Evolutionary conservation across 176 grass and related monocot species (phyloP).

Genomic region (Saccharum officinarum): DNA sequence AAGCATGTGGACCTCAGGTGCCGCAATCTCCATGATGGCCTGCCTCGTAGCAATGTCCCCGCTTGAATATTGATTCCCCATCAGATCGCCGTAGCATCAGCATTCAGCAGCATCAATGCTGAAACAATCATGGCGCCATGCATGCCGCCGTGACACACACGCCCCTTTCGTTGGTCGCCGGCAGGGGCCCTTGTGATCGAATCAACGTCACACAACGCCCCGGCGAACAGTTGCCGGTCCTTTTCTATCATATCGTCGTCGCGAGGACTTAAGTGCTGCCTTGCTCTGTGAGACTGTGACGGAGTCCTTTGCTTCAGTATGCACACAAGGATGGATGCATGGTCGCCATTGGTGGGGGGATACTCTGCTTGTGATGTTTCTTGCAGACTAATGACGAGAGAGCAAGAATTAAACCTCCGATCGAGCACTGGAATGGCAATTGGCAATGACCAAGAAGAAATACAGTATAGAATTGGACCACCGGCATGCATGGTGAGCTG

Average conservation of each 20-base stretch:
- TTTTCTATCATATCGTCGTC: neutral
- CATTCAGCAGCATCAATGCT: neutral
- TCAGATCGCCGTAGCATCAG: conserved; percentile 4
- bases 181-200: neutral
- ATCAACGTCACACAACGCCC: neutral
- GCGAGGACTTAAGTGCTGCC: neutral
- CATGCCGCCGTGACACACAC: neutral
- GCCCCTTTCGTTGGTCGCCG: conserved; percentile 7
- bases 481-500: too few species aligned
- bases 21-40: conserved; percentile 36
- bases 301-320: too few species aligned
- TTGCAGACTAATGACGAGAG: neutral
- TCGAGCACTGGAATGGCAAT: neutral
- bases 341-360: neutral
- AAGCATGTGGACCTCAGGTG: conserved; percentile 46
- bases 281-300: neutral
- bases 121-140: conserved; percentile 12
- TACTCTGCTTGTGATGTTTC: neutral
- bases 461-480: neutral
- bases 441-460: neutral
- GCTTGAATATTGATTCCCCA: conserved; percentile 11
- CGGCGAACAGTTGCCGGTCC: neutral
- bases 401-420: neutral
- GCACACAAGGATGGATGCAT: neutral
- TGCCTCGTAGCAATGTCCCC: neutral